phyloP scores from a whole-genome alignment of 2,329 filamentous ascomycete species.

The Neurospora sp. region DNA sequence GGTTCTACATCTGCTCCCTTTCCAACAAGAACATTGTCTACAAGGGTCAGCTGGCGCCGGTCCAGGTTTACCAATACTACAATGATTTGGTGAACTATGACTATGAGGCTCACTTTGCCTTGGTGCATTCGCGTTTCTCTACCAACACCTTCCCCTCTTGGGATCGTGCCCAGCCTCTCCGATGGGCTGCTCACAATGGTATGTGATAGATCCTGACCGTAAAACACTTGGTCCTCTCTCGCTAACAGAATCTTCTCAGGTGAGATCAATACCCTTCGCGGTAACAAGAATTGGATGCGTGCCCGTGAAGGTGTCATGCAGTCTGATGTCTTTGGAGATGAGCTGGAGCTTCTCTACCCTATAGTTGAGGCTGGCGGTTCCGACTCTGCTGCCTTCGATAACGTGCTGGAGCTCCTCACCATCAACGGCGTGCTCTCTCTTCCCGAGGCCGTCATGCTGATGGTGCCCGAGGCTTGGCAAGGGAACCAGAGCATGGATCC shows the following conservation, averaged over 20 bases:
- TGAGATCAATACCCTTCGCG: conserved; percentile 94
- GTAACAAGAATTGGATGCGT: conserved; percentile 99
- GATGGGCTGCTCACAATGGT: conserved; percentile 97
- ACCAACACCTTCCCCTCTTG: conserved; percentile 98
- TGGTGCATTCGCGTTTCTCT: conserved; percentile 94
- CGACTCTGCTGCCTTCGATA: conserved; percentile 94
- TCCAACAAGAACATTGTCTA: conserved; percentile 99
- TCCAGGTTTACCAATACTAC: conserved; percentile 97
- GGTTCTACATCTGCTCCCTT: conserved; percentile 96
- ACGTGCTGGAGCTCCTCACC: conserved; percentile 83
- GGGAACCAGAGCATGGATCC: conserved; percentile 87
- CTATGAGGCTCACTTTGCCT: conserved; percentile 92
- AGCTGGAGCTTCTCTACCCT: conserved; percentile 82
- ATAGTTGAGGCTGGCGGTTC: conserved; percentile 95
- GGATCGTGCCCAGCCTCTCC: conserved; percentile 91
- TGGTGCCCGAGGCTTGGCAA: conserved; percentile 98
- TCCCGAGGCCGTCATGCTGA: conserved; percentile 94
- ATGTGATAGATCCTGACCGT: conserved; percentile 20
- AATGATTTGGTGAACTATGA: conserved; percentile 94
- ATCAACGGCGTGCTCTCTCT: conserved; percentile 95
- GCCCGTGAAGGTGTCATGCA: conserved; percentile 91
- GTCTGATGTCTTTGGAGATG: conserved; percentile 84
- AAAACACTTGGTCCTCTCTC: neutral
- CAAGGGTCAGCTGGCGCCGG: conserved; percentile 89
- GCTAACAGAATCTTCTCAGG: conserved; percentile 26